A percentile compares a stretch with the other conserved stretches of the same genome.
These are phyloP conservation scores for Fusarium staphyleae DNA, from an alignment of 2,329 filamentous ascomycete species.

Conservation along the genomic window DNA sequence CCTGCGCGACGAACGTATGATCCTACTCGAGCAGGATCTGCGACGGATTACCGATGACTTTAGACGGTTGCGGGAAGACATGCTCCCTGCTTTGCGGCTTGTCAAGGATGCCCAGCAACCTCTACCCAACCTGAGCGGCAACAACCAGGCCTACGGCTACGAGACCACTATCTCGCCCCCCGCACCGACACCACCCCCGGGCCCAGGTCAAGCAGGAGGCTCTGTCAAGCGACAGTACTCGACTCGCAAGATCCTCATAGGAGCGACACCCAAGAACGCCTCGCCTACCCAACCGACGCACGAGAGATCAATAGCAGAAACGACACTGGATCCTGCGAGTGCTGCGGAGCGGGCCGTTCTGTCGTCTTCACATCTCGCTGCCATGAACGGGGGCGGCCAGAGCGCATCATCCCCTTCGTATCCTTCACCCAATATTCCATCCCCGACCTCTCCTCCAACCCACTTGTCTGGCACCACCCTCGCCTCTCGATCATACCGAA, in stretches of 20 bases:
- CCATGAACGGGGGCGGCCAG: conserved; percentile 70
- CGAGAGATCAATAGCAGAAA: conserved; percentile 69
- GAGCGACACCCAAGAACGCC: conserved; percentile 74
- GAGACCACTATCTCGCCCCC: conserved; percentile 61
- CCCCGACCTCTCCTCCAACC: conserved; percentile 71
- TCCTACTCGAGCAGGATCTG: conserved; percentile 81
- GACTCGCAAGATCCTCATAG: conserved; percentile 77
- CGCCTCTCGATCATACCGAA: conserved; percentile 66
- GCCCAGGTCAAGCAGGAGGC: conserved; percentile 55
- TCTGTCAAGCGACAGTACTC: conserved; percentile 74
- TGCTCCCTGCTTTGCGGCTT: conserved; percentile 87
- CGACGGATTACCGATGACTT: conserved; percentile 88
- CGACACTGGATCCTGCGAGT: conserved; percentile 71
- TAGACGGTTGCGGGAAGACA: conserved; percentile 84
- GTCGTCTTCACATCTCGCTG: conserved; percentile 73
- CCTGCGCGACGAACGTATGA: conserved; percentile 89
- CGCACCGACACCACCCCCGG: conserved; percentile 62
- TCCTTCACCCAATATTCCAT: conserved; percentile 71
- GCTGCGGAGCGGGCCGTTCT: conserved; percentile 72
- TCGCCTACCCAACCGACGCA: conserved; percentile 78
- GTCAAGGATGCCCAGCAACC: conserved; percentile 93
- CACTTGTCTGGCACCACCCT: conserved; percentile 63
- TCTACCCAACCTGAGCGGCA: conserved; percentile 63
- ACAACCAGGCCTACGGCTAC: conserved; percentile 57
- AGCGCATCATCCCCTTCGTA: conserved; percentile 62